Percentiles rank a stretch among this genome's conserved stretches.
These are phyloP conservation scores for Begonia fuchsioides DNA, from an alignment of 306 rosid genomes.

Conservation along the genomic window DNA sequence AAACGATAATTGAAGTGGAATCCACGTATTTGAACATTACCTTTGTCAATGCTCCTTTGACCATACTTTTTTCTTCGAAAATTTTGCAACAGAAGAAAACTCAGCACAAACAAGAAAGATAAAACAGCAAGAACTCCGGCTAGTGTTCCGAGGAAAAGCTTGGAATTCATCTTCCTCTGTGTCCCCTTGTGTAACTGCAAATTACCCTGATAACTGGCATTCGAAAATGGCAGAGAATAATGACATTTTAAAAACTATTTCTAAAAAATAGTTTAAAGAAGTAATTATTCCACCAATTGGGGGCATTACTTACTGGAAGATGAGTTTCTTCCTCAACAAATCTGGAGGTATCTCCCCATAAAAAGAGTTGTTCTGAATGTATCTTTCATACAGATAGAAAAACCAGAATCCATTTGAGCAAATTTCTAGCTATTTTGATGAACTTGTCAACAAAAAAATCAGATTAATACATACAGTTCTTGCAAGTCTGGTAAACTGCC, in stretches of 20 bases:
- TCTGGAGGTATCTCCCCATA: constrained; percentile 68
- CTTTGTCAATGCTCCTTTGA: constrained; percentile 28
- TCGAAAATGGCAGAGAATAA: background rate
- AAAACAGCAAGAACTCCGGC: constrained; percentile 49
- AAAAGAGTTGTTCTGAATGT: constrained; percentile 80
- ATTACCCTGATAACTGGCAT: constrained; percentile 50
- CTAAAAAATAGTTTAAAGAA: too few relatives aligned
- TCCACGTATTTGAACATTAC: constrained; percentile 12
- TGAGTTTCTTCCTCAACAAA: constrained; percentile 39
- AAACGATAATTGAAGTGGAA: background rate
- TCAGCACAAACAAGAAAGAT: constrained; percentile 30
- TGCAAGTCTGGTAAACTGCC: constrained; percentile 62
- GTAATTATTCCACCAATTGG: background rate
- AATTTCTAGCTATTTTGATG: too few relatives aligned
- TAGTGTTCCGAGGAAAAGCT: constrained; percentile 48
- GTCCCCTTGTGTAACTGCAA: constrained; percentile 31
- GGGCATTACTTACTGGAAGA: constrained; percentile 45
- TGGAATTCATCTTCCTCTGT: constrained; percentile 34
- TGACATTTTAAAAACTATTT: background rate
- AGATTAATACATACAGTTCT: constrained; percentile 54
- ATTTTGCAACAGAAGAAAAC: constrained; percentile 32
- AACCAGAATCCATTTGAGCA: too few relatives aligned
- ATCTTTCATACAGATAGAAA: constrained; percentile 31
- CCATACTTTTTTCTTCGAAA: constrained; percentile 29
- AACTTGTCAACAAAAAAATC: too few relatives aligned